phyloP scores from a whole-genome alignment of 169 alveolate genomes.

The Theileria parva region DNA sequence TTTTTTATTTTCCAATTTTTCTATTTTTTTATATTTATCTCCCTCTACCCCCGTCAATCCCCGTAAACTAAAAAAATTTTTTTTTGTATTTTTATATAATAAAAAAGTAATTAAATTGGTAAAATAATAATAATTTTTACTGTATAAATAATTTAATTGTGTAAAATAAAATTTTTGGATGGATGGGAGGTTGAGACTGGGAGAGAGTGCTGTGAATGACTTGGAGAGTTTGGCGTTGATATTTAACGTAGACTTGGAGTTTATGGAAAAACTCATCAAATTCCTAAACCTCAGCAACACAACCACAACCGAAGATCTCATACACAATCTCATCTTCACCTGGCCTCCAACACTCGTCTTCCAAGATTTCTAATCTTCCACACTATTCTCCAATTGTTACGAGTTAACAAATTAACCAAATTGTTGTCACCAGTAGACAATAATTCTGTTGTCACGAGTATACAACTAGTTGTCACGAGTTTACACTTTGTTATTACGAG shows the following conservation, averaged over 20 bases:
- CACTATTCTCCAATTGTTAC: not conserved
- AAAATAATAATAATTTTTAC: not conserved
- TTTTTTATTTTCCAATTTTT: too few species aligned
- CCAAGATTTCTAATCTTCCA: constrained; percentile 3
- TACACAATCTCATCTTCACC: constrained; percentile 24
- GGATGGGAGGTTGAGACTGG: not conserved
- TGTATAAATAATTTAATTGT: too few species aligned
- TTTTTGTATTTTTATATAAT: too few species aligned
- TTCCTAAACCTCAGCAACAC: constrained; percentile 12
- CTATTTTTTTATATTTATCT: too few species aligned
- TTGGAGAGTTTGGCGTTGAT: constrained; percentile 2
- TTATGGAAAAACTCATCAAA: constrained; percentile 7
- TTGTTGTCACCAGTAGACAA: not conserved
- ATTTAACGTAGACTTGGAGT: constrained; percentile 14
- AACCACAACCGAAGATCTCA: constrained; percentile 33
- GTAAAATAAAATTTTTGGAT: too few species aligned
- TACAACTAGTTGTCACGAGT: not conserved
- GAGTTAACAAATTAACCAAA: not conserved
- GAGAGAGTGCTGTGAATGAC: not conserved
- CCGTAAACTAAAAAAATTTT: too few species aligned
- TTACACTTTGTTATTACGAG: not conserved
- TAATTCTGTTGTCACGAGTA: too few species aligned
- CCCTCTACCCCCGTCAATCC: too few species aligned
- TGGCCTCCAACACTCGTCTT: constrained; percentile 42
- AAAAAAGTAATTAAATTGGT: not conserved